These are phyloP conservation scores for Phycomyces blakesleeanus DNA, from an alignment of 192 early-diverging fungal species.

Conservation along the genomic window DNA sequence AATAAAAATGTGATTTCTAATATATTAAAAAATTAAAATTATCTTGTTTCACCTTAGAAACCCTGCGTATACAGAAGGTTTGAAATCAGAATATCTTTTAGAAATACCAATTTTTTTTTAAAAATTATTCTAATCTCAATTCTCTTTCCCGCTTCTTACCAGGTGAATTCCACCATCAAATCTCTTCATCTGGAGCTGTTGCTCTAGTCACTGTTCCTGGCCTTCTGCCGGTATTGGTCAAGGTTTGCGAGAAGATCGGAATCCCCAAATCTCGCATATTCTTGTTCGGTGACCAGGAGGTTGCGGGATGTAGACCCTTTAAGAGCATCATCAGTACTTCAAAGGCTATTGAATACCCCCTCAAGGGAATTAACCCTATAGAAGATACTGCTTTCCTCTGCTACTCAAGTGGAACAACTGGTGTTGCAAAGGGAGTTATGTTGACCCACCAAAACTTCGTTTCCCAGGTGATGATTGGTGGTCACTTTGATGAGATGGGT, in stretches of 20 bases:
- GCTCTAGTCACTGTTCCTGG: slow-evolving; percentile 55
- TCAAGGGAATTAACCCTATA: slow-evolving; percentile 1
- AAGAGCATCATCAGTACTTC: slow-evolving; percentile 5
- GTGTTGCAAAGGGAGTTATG: slow-evolving; percentile 32
- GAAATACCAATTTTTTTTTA: slow-evolving; percentile 6
- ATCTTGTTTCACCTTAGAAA: slow-evolving; percentile 40
- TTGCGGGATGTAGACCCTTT: slow-evolving; percentile 22
- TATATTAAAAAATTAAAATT: too few relatives aligned
- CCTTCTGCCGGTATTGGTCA: slow-evolving; percentile 21
- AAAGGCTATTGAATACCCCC: neutral
- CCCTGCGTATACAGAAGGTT: slow-evolving; percentile 74
- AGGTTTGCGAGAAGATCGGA: slow-evolving; percentile 12
- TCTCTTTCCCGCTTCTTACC: neutral
- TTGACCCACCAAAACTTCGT: slow-evolving; percentile 73
- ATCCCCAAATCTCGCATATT: slow-evolving; percentile 14
- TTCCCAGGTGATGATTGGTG: slow-evolving; percentile 63
- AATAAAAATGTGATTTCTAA: too few relatives aligned
- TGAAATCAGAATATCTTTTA: slow-evolving; percentile 16
- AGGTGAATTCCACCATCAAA: slow-evolving; percentile 62
- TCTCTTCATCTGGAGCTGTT: slow-evolving; percentile 65
- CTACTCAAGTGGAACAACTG: slow-evolving; percentile 35
- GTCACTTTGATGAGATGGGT: slow-evolving; percentile 38
- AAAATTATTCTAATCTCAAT: neutral
- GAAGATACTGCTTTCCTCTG: slow-evolving; percentile 54
- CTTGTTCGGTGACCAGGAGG: slow-evolving; percentile 28